These are phyloP conservation scores for Neofusicoccum kwambonambiense DNA, from an alignment of 2,329 filamentous ascomycete species.

Conservation along the genomic window DNA sequence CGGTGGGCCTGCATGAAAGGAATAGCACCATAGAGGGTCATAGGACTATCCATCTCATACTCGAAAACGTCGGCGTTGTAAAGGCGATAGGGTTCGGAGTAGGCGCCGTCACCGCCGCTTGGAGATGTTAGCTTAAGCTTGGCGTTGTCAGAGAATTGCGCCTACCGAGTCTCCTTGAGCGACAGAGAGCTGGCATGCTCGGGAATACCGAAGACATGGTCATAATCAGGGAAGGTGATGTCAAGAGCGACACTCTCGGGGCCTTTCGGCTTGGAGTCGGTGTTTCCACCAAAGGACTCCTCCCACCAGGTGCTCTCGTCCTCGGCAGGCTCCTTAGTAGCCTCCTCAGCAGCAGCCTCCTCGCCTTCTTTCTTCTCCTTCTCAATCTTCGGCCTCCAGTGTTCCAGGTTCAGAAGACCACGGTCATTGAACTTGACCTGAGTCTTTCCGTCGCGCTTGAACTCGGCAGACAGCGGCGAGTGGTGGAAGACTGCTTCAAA, in stretches of 20 bases:
- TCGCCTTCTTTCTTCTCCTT: slow-evolving; percentile 56
- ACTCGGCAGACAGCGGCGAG: slow-evolving; percentile 80
- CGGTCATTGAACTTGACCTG: slow-evolving; percentile 88
- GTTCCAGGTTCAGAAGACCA: slow-evolving; percentile 89
- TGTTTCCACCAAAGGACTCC: slow-evolving; percentile 91
- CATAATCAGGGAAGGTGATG: slow-evolving; percentile 87
- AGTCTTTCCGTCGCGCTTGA: slow-evolving; percentile 75
- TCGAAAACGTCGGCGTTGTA: slow-evolving; percentile 98
- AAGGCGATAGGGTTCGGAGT: slow-evolving; percentile 85
- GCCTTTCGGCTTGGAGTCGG: slow-evolving; percentile 89
- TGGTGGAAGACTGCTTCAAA: slow-evolving; percentile 84
- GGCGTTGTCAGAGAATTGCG: neutral
- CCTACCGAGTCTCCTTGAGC: slow-evolving; percentile 76
- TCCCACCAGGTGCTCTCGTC: slow-evolving; percentile 98
- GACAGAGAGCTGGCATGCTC: slow-evolving; percentile 88
- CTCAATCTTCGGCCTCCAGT: slow-evolving; percentile 89
- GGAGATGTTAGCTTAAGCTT: slow-evolving; percentile 13
- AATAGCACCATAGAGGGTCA: slow-evolving; percentile 97
- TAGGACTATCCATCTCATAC: slow-evolving; percentile 93
- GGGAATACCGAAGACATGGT: slow-evolving; percentile 90
- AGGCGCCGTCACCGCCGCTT: slow-evolving; percentile 75
- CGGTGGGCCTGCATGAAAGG: slow-evolving; percentile 97
- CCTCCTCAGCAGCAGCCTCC: slow-evolving; percentile 42
- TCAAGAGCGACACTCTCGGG: slow-evolving; percentile 91
- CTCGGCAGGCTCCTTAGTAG: slow-evolving; percentile 48